Conservation (phyloP, 2,329 filamentous ascomycete species). For the Fusarium sp. region DNA sequence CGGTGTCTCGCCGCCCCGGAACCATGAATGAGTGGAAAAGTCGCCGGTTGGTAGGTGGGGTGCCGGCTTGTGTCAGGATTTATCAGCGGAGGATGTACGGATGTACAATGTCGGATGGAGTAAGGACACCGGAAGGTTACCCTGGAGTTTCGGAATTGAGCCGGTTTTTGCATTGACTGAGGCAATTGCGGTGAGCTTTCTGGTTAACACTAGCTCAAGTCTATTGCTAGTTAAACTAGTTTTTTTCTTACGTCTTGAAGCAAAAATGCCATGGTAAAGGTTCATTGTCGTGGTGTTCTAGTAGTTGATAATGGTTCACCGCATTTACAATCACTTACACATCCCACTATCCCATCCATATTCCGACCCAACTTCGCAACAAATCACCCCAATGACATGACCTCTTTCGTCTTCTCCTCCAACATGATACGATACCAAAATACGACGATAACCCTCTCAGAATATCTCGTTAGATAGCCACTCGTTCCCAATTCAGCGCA, state of each 20-base stretch:
- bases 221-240: too few relatives aligned
- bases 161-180: too few relatives aligned
- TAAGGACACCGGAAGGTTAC: neutral
- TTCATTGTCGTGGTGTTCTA: too few relatives aligned
- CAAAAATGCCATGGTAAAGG: too few relatives aligned
- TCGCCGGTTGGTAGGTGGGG: neutral
- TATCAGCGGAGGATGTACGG: constrained; percentile 1
- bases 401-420: constrained; percentile 3
- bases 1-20: neutral
- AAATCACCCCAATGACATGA: neutral
- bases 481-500: neutral
- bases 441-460: neutral
- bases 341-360: neutral
- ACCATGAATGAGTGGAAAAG: neutral
- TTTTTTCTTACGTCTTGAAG: too few relatives aligned
- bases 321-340: neutral
- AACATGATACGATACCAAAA: neutral
- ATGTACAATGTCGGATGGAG: neutral
- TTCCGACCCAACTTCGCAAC: constrained; percentile 3
- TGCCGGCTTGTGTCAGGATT: constrained; percentile 16
- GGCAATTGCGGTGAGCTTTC: too few relatives aligned
- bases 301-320: neutral
- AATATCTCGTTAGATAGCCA: neutral
- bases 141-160: constrained; percentile 12
- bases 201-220: too few relatives aligned